Percentiles rank a stretch among this genome's conserved stretches.
Conservation (phyloP, 768 basidiomycete genomes). For the Hericium coralloides region DNA sequence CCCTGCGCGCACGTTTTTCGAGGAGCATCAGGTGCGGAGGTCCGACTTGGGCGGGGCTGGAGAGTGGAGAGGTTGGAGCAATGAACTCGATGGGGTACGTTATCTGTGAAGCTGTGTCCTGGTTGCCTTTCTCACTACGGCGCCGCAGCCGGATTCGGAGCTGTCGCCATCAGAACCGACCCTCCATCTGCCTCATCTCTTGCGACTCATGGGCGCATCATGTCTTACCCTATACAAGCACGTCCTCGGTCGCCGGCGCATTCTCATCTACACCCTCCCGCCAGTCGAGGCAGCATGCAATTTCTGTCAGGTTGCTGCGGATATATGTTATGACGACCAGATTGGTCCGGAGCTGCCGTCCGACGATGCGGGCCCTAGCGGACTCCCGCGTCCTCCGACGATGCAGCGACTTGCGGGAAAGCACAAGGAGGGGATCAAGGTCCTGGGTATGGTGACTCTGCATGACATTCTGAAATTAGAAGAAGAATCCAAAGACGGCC, state of each 20-base stretch:
- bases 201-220: slow-evolving; percentile 73
- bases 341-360: slow-evolving; percentile 2
- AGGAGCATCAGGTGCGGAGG: slow-evolving; percentile 44
- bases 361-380: slow-evolving; percentile 2
- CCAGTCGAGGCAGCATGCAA: slow-evolving; percentile 76
- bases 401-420: slow-evolving; percentile 27
- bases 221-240: slow-evolving; percentile 74
- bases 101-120: neutral
- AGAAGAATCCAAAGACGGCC: slow-evolving; percentile 45
- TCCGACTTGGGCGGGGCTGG: slow-evolving; percentile 47
- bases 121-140: neutral
- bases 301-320: slow-evolving; percentile 52
- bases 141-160: slow-evolving; percentile 12
- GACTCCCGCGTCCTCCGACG: slow-evolving; percentile 2
- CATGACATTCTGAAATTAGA: slow-evolving; percentile 59
- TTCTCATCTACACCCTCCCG: slow-evolving; percentile 74
- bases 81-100: slow-evolving; percentile 49
- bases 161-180: slow-evolving; percentile 38
- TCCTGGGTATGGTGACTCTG: slow-evolving; percentile 75
- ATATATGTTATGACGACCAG: slow-evolving; percentile 47
- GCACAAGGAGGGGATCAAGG: slow-evolving; percentile 45
- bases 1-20: slow-evolving; percentile 53
- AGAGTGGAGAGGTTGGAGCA: slow-evolving; percentile 60
- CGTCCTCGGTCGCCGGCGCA: slow-evolving; percentile 60
- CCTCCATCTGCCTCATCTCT: slow-evolving; percentile 63